Evolutionary conservation across 768 basidiomycete species (phyloP).

Genomic region (Mycena floridula): DNA sequence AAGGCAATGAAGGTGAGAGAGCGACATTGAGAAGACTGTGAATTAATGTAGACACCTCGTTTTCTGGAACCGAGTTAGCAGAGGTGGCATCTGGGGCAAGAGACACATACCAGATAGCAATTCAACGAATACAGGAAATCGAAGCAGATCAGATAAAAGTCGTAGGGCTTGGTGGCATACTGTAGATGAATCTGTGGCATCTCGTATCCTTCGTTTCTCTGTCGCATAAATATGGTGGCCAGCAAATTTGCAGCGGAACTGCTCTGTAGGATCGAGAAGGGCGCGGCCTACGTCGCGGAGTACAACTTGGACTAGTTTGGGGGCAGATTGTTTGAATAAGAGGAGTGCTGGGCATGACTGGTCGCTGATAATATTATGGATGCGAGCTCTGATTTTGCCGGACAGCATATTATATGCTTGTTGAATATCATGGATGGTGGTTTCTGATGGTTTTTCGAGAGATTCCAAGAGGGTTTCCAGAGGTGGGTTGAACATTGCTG

Average conservation of each 20-base stretch:
- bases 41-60: conserved; percentile 35
- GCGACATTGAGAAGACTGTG: conserved; percentile 39
- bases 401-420: conserved; percentile 57
- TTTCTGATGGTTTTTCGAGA: conserved; percentile 25
- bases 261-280: background rate
- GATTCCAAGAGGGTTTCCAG: conserved; percentile 43
- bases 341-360: conserved; percentile 6
- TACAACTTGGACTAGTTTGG: background rate
- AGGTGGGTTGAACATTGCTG: conserved; percentile 30
- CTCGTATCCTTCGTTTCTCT: conserved; percentile 18
- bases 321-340: conserved; percentile 5
- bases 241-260: background rate
- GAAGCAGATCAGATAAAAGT: conserved; percentile 44
- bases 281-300: background rate
- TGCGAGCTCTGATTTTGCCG: conserved; percentile 29
- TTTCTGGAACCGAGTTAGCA: conserved; percentile 22
- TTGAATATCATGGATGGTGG: conserved; percentile 44
- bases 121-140: conserved; percentile 35
- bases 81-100: background rate
- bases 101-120: conserved; percentile 42
- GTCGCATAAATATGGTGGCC: background rate
- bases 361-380: conserved; percentile 22
- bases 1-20: conserved; percentile 24
- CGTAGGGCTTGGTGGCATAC: conserved; percentile 52
- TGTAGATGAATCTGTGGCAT: conserved; percentile 31